Percentiles rank a stretch among this genome's conserved stretches.
These are phyloP conservation scores for Ceratobasidium sp. DNA, from an alignment of 1,284 basidiomycete genomes.

Conservation along the genomic window DNA sequence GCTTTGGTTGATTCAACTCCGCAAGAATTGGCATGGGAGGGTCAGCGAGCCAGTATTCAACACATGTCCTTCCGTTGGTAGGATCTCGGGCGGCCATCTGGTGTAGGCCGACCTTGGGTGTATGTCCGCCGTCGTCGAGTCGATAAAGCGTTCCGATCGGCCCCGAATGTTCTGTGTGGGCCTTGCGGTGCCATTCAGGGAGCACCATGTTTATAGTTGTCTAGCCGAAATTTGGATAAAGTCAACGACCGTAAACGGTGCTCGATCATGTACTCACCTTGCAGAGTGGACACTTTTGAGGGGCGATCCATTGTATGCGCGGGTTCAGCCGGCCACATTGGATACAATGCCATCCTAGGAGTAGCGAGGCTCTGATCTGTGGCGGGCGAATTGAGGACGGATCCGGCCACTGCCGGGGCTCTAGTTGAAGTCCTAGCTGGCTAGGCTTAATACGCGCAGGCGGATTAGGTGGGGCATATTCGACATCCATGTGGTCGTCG, in stretches of 20 bases:
- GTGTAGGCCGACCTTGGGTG: conserved; percentile 25
- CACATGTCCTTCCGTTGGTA: conserved; percentile 22
- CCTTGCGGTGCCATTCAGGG: conserved; percentile 41
- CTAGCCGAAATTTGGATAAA: not conserved
- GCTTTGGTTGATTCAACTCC: conserved; percentile 7
- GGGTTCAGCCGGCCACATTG: conserved; percentile 30
- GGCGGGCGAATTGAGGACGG: conserved; percentile 10
- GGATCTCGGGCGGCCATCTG: conserved; percentile 18
- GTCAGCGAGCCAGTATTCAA: conserved; percentile 41
- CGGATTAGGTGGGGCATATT: too few species aligned
- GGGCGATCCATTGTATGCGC: conserved; percentile 15
- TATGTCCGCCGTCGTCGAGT: conserved; percentile 39
- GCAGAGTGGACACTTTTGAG: conserved; percentile 37
- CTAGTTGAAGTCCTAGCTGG: not conserved
- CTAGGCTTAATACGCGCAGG: not conserved
- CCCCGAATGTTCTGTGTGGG: conserved; percentile 27
- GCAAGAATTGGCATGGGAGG: conserved; percentile 35
- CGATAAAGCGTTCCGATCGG: conserved; percentile 36
- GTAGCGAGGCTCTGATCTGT: conserved; percentile 21
- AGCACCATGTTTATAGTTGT: not conserved
- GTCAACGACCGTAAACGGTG: too few species aligned
- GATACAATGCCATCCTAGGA: conserved; percentile 30
- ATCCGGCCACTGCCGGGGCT: conserved; percentile 7
- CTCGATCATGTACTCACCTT: conserved; percentile 2
- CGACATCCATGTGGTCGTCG: too few species aligned